Conservation (phyloP, 768 basidiomycete species). For the Lyophyllum decastes region DNA sequence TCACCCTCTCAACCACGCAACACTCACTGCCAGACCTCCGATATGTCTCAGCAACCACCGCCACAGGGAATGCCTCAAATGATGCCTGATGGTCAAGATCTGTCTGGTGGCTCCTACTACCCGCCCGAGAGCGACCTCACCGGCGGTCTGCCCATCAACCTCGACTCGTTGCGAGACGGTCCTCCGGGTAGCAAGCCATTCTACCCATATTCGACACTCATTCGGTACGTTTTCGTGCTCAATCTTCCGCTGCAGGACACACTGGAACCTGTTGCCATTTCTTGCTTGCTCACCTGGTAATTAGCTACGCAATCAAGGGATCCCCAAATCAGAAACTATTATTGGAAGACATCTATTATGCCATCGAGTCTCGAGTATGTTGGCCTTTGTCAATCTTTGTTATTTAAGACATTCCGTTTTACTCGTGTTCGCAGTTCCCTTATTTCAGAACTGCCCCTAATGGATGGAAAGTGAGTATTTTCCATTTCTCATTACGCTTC, state of each 20-base stretch:
- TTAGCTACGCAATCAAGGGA: constrained; percentile 88
- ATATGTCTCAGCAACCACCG: constrained; percentile 54
- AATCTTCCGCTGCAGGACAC: constrained; percentile 14
- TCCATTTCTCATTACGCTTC: constrained; percentile 1
- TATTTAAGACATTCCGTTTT: constrained; percentile 4
- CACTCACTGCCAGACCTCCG: constrained; percentile 19
- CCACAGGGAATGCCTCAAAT: constrained; percentile 65
- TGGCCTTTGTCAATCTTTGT: constrained; percentile 2
- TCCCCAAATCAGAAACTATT: constrained; percentile 85
- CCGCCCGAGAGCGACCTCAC: constrained; percentile 78
- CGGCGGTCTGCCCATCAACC: constrained; percentile 82
- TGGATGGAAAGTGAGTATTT: constrained; percentile 82
- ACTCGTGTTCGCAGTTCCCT: constrained; percentile 60
- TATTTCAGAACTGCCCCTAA: constrained; percentile 86
- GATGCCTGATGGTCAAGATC: constrained; percentile 61
- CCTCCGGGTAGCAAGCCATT: constrained; percentile 90
- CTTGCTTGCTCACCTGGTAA: constrained; percentile 13
- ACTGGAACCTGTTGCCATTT: constrained; percentile 9
- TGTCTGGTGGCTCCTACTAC: constrained; percentile 67
- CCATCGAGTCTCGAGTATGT: constrained; percentile 84
- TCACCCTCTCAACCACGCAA: constrained; percentile 41
- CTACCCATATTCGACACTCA: constrained; percentile 89
- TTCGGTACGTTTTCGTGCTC: constrained; percentile 57
- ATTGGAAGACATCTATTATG: constrained; percentile 90
- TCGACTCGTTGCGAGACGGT: constrained; percentile 84